phyloP scores from a whole-genome alignment of 148 eudicot species.

The Rhododendron simsii region DNA sequence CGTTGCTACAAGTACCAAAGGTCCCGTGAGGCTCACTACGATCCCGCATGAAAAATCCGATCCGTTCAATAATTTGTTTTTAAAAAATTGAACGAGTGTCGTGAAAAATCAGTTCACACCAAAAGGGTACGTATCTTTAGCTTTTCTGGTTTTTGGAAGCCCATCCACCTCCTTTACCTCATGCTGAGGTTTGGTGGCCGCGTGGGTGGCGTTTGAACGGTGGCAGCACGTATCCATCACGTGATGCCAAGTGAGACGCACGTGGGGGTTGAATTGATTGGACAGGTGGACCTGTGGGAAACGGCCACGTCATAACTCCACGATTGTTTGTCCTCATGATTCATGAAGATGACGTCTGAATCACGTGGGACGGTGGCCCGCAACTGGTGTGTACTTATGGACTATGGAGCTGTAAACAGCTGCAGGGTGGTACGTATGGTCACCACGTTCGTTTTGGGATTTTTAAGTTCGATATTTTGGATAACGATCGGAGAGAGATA shows the following conservation, averaged over 20 bases:
- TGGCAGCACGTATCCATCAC: background rate
- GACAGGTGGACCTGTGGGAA: background rate
- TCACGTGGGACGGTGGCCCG: background rate
- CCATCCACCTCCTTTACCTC: no score
- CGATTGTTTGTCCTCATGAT: background rate
- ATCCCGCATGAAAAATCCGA: no score
- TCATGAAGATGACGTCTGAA: background rate
- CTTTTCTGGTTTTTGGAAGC: no score
- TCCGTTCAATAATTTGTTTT: no score
- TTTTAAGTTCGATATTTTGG: no score
- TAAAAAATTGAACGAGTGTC: no score
- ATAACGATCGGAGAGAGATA: no score
- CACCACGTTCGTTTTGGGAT: no score
- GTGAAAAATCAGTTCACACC: no score
- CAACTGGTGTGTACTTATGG: background rate
- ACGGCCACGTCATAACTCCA: background rate
- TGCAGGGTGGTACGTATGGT: background rate
- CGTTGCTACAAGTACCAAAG: no score
- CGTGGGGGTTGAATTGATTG: background rate
- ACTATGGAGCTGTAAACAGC: background rate
- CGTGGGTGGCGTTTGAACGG: background rate
- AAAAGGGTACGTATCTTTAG: no score
- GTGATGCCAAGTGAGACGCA: background rate
- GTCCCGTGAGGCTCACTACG: no score
- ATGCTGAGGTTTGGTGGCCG: background rate